Percentiles rank a stretch among this genome's conserved stretches.
These are phyloP conservation scores for Komagataella pastoris DNA, from an alignment of 805 yeast genomes.

Conservation along the genomic window DNA sequence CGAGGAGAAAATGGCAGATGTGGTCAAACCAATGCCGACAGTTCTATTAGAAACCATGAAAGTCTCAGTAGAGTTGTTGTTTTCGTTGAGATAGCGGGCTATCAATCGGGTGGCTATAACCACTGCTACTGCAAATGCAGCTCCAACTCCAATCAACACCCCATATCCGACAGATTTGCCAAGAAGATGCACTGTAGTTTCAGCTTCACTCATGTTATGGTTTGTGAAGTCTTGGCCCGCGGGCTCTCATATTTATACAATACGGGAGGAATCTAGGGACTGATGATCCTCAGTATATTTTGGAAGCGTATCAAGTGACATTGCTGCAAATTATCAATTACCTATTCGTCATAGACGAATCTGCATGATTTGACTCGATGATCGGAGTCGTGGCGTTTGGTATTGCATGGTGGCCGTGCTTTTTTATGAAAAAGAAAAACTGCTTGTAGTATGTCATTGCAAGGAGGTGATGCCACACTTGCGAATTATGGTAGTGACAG, in stretches of 20 bases:
- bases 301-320: neutral
- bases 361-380: neutral
- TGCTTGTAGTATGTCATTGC: neutral
- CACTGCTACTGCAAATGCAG: constrained; percentile 17
- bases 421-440: neutral
- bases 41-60: constrained; percentile 11
- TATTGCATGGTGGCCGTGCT: neutral
- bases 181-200: neutral
- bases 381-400: neutral
- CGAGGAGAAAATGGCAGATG: constrained; percentile 11
- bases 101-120: constrained; percentile 10
- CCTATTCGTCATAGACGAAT: neutral
- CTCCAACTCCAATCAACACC: constrained; percentile 18
- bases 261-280: too few relatives aligned
- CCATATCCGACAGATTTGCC: constrained; percentile 15
- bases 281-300: too few relatives aligned
- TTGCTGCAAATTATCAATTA: neutral
- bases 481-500: neutral
- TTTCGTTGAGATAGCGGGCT: constrained; percentile 7
- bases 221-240: neutral
- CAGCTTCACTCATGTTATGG: neutral
- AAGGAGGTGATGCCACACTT: neutral
- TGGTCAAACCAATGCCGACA: constrained; percentile 8
- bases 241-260: neutral
- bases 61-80: constrained; percentile 10